Conservation (phyloP, 352 stramenopile genomes). For the Globisporangium alternatum region DNA sequence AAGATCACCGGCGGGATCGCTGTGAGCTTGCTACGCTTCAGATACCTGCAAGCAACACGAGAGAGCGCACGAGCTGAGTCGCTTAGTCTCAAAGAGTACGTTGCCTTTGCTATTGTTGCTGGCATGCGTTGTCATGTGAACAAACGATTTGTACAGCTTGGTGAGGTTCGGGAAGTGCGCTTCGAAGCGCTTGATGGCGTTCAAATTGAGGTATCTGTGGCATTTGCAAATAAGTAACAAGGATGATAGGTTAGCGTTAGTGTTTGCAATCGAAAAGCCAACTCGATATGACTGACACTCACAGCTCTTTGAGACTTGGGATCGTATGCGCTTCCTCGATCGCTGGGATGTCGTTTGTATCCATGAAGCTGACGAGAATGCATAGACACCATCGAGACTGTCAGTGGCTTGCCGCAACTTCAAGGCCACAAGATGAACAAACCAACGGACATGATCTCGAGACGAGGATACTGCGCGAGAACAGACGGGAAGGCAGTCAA, state of each 20-base stretch:
- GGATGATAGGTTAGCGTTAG: conserved; percentile 1
- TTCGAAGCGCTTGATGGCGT: conserved; percentile 23
- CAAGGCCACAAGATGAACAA: background rate
- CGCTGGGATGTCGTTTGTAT: conserved; percentile 15
- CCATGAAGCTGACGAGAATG: background rate
- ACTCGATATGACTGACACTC: background rate
- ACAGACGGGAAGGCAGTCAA: background rate
- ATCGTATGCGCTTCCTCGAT: conserved; percentile 13
- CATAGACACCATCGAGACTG: too few relatives aligned
- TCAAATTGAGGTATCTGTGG: conserved; percentile 22
- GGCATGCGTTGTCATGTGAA: background rate
- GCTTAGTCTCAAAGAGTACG: background rate
- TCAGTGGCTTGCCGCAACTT: background rate
- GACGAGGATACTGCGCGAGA: background rate
- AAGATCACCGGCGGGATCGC: conserved; percentile 27
- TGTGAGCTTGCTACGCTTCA: conserved; percentile 27
- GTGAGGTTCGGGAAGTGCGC: conserved; percentile 21
- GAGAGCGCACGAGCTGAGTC: too few relatives aligned
- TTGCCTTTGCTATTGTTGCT: too few relatives aligned
- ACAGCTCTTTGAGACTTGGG: conserved; percentile 21
- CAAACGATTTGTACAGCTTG: conserved; percentile 20
- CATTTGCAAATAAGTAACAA: background rate
- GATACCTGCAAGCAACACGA: conserved; percentile 10
- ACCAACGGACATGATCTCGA: background rate
- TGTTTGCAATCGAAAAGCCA: background rate